These are phyloP conservation scores for Malus sylvestris DNA, from an alignment of 306 rosid genomes.

Conservation along the genomic window DNA sequence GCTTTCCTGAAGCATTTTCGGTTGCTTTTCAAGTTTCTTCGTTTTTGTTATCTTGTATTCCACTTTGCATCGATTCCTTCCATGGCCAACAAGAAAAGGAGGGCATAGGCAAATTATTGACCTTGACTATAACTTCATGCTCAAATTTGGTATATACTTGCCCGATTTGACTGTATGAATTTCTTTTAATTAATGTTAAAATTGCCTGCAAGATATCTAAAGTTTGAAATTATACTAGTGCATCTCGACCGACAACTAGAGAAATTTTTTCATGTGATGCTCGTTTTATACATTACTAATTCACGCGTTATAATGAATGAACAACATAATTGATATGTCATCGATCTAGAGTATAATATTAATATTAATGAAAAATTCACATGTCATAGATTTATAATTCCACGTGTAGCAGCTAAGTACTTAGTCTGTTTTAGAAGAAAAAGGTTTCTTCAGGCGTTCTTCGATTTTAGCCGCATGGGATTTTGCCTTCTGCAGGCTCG, in stretches of 20 bases:
- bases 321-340: neutral
- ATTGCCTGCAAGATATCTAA: neutral
- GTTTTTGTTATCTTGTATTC: neutral
- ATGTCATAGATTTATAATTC: neutral
- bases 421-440: neutral
- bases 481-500: neutral
- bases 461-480: neutral
- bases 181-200: neutral
- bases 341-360: too few relatives aligned
- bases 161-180: neutral
- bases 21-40: neutral
- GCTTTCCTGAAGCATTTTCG: neutral
- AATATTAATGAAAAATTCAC: too few relatives aligned
- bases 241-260: neutral
- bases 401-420: too few relatives aligned
- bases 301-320: neutral
- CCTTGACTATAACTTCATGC: neutral
- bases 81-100: slow-evolving; percentile 15
- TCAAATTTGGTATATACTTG: neutral
- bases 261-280: neutral
- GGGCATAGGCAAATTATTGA: neutral
- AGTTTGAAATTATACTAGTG: neutral
- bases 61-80: slow-evolving; percentile 17
- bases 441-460: neutral
- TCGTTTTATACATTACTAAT: neutral